A percentile compares a stretch with the other conserved stretches of the same genome.
Evolutionary conservation across 306 rosid species (phyloP).

Genomic region (Pyrus betulifolia): DNA sequence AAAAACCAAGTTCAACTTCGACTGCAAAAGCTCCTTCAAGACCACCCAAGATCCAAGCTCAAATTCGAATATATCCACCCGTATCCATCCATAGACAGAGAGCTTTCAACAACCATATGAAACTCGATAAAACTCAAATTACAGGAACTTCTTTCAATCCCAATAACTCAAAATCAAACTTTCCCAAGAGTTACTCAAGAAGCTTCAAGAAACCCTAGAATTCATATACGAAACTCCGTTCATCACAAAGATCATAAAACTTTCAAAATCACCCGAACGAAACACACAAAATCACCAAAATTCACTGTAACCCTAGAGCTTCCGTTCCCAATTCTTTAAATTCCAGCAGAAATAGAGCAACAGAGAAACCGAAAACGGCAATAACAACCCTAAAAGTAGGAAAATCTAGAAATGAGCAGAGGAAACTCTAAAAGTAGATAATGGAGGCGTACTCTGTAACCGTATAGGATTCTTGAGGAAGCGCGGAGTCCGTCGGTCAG

Average conservation of each 20-base stretch:
- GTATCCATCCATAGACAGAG: slow-evolving; percentile 11
- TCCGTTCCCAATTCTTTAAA: slow-evolving; percentile 14
- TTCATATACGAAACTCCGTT: not conserved
- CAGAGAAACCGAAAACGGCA: not conserved
- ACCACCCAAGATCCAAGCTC: not conserved
- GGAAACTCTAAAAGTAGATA: slow-evolving; percentile 25
- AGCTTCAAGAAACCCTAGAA: slow-evolving; percentile 7
- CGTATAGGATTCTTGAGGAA: slow-evolving; percentile 46
- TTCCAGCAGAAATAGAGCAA: slow-evolving; percentile 13
- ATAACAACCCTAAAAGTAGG: not conserved
- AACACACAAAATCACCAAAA: slow-evolving; percentile 12
- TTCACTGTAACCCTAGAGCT: slow-evolving; percentile 14
- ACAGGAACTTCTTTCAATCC: not conserved
- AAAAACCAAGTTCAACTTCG: slow-evolving; percentile 8
- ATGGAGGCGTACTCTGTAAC: slow-evolving; percentile 51
- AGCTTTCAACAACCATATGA: slow-evolving; percentile 19
- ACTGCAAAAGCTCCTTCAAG: not conserved
- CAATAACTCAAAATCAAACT: not conserved
- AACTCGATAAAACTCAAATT: slow-evolving; percentile 19
- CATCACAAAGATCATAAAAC: not conserved
- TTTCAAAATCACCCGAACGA: not conserved
- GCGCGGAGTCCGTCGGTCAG: slow-evolving; percentile 49
- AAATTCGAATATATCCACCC: not conserved
- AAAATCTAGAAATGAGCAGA: slow-evolving; percentile 31
- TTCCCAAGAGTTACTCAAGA: not conserved